Base-by-base conservation (phyloP, 2,329 filamentous ascomycete species). In the Fusarium euwallaceae region DNA sequence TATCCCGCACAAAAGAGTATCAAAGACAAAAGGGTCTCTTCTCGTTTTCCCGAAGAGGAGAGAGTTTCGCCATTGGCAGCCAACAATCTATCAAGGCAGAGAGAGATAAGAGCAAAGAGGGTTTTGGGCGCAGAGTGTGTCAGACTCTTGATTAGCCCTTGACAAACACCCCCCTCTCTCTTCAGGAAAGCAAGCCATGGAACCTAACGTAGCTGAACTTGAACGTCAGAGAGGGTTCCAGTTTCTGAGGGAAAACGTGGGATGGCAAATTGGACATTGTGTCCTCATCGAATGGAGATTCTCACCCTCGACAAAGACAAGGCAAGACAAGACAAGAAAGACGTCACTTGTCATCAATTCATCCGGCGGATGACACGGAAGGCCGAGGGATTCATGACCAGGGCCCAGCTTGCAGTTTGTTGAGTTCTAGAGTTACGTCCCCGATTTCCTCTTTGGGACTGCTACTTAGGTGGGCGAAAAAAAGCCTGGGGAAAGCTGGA, bases 401-500 rank as follows among this genome's bases (percentile, higher is more conserved):
- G 72, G 70, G 53, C 34, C 53, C 53, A 24, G 9, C 34, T 22
- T 70, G 72, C 70, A 73, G 73, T 76, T 75, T 75, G 73, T 75
- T 75, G 73, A 74, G 73, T 59, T 67, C 39, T 61, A 20, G 45
- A 64, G 62, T 53, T 62, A 45, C 67, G 66, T 58, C 16, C 60
- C 60, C 36, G 39, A 61, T 74, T 74, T 69, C 72, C 71, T 59
- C 29, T 74, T 73, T 73, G 69, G 72, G 72, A 64, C 43, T 61
- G 59, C 37, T 64, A 70, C 62, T n/a, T 55, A 14, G 45, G 45
- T 27, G 45, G 45, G 45, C 8, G 62, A 63, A 74, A 65, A 65
- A 74, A 66, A 70, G 69, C 65, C 45, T 67, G 69, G 72, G 72
- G 72, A 70, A 74, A 70, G 69, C 69, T 66, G 56, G 59, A 71